Percentiles rank a stretch among this genome's conserved stretches.
These are phyloP conservation scores for Fallopia convolvulus DNA, from an alignment of 148 eudicot species.

Conservation along the genomic window DNA sequence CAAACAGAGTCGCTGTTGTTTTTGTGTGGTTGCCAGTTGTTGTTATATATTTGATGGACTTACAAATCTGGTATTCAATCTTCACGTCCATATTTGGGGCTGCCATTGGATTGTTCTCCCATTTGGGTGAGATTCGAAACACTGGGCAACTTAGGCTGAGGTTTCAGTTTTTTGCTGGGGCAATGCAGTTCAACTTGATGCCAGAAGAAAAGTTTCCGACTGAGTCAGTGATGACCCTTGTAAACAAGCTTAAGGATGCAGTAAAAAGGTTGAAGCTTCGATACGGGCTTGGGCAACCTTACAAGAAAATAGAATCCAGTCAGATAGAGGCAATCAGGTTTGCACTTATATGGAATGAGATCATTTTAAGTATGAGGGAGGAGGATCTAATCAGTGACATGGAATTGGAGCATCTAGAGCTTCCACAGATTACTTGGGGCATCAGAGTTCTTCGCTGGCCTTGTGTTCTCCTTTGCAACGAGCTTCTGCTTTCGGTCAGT, in stretches of 20 bases:
- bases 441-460: conserved; percentile 95
- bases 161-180: conserved; percentile 93
- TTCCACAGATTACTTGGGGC: conserved; percentile 77
- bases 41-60: conserved; percentile 70
- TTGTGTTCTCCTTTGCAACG: conserved; percentile 73
- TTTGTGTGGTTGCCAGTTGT: conserved; percentile 76
- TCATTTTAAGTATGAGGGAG: conserved; percentile 65
- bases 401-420: conserved; percentile 75
- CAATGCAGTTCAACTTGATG: conserved; percentile 86
- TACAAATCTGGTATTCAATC: conserved; percentile 85
- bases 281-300: conserved; percentile 77
- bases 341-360: conserved; percentile 91
- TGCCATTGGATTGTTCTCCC: conserved; percentile 62
- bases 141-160: conserved; percentile 76
- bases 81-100: conserved; percentile 63
- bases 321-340: conserved; percentile 82
- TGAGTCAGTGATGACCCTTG: conserved; percentile 34
- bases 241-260: conserved; percentile 63
- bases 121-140: conserved; percentile 88
- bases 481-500: conserved; percentile 72
- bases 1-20: conserved; percentile 55
- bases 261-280: conserved; percentile 63
- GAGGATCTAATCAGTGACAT: conserved; percentile 81
- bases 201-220: conserved; percentile 45
- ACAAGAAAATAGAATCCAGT: conserved; percentile 68